Conservation (phyloP, 495 filamentous ascomycete species). For the Penicillium taxi region DNA sequence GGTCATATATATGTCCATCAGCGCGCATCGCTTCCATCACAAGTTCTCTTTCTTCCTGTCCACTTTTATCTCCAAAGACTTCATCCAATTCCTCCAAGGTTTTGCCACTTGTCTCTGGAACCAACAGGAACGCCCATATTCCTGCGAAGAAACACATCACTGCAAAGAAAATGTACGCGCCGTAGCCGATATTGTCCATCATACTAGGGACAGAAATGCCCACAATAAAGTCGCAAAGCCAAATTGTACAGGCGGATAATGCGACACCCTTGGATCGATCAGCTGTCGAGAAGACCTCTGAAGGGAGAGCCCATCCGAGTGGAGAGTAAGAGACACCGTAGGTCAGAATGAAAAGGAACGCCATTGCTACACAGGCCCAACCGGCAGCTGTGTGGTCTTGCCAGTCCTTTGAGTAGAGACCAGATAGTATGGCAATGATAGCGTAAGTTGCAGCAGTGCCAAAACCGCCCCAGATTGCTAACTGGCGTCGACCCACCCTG, state of each 20-base stretch:
- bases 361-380: constrained; percentile 63
- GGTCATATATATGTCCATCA: too few species aligned
- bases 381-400: constrained; percentile 47
- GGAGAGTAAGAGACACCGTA: constrained; percentile 49
- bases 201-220: constrained; percentile 48
- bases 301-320: constrained; percentile 37
- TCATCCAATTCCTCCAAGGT: constrained; percentile 8
- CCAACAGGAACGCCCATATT: constrained; percentile 2
- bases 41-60: constrained; percentile 1
- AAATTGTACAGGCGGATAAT: constrained; percentile 51
- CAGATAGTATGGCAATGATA: constrained; percentile 60
- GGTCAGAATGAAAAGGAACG: constrained; percentile 62
- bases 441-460: constrained; percentile 57
- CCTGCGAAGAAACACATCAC: constrained; percentile 1
- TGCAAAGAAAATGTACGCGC: constrained; percentile 5
- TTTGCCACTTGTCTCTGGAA: constrained; percentile 3
- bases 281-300: constrained; percentile 45
- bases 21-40: not conserved
- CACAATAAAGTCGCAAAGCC: constrained; percentile 57
- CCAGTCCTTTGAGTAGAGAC: constrained; percentile 52
- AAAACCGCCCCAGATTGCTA: constrained; percentile 5
- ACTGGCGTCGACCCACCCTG: constrained; percentile 3
- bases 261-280: constrained; percentile 56
- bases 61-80: constrained; percentile 4
- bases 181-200: constrained; percentile 44